These are phyloP conservation scores for Diaporthe sp. DNA, from an alignment of 2,329 filamentous ascomycete genomes.

Conservation along the genomic window DNA sequence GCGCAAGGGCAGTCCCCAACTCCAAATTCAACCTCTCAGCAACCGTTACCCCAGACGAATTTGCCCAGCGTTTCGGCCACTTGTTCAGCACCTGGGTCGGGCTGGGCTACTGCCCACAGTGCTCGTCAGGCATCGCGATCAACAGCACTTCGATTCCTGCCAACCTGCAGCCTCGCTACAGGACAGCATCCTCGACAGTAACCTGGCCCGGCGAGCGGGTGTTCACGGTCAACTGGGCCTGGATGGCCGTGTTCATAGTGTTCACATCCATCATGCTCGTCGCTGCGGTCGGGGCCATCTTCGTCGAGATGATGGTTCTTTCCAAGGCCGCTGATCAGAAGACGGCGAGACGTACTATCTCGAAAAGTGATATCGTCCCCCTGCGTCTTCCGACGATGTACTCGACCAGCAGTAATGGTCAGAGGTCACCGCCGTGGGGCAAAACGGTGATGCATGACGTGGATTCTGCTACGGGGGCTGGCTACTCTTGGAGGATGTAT, in stretches of 20 bases:
- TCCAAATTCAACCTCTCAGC: conserved; percentile 31
- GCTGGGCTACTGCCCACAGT: conserved; percentile 40
- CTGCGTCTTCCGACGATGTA: conserved; percentile 42
- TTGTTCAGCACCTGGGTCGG: conserved; percentile 41
- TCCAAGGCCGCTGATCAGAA: conserved; percentile 35
- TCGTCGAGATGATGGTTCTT: conserved; percentile 39
- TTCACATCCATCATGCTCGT: conserved; percentile 36
- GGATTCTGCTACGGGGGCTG: conserved; percentile 12
- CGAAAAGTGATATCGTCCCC: neutral
- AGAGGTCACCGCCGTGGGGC: conserved; percentile 39
- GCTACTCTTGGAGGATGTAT: neutral
- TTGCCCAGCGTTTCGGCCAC: conserved; percentile 37
- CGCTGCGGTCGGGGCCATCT: conserved; percentile 27
- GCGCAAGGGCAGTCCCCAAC: neutral
- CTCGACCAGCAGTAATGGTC: conserved; percentile 38
- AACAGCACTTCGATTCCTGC: conserved; percentile 29
- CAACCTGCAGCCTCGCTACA: conserved; percentile 23
- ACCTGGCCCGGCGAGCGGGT: conserved; percentile 23
- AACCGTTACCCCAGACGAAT: conserved; percentile 8
- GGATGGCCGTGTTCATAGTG: conserved; percentile 31
- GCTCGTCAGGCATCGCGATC: conserved; percentile 13
- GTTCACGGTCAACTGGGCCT: conserved; percentile 32
- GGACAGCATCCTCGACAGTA: neutral
- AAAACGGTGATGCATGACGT: conserved; percentile 43
- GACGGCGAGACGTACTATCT: conserved; percentile 23